These are phyloP conservation scores for Septoria petroselini DNA, from an alignment of 2,329 filamentous ascomycete species.

Conservation along the genomic window DNA sequence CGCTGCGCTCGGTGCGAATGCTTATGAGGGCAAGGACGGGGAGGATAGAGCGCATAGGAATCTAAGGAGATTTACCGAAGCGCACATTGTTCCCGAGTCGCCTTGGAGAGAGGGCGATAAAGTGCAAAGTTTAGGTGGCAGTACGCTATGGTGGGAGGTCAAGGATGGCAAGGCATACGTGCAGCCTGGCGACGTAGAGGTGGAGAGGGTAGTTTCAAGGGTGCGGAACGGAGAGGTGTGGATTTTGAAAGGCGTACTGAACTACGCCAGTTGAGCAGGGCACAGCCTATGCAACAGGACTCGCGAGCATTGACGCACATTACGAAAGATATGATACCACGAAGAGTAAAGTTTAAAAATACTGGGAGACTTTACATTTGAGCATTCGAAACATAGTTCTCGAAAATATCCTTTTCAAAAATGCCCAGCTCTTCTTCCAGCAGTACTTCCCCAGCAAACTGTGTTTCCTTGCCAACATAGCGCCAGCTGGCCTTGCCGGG, in stretches of 20 bases:
- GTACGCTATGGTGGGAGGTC: conserved; percentile 78
- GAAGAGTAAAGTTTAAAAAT: no score
- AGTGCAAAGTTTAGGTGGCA: conserved; percentile 64
- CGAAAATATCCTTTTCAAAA: conserved; percentile 18
- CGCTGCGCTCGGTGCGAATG: conserved; percentile 60
- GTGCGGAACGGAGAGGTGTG: conserved; percentile 89
- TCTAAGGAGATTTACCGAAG: conserved; percentile 75
- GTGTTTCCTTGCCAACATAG: conserved; percentile 17
- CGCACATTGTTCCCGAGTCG: conserved; percentile 71
- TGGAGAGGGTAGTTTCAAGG: conserved; percentile 68
- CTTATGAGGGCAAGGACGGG: conserved; percentile 73
- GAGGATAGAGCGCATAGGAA: conserved; percentile 74
- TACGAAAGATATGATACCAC: no score
- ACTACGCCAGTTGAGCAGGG: conserved; percentile 41
- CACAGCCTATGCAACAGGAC: not conserved
- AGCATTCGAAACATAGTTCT: conserved; percentile 8
- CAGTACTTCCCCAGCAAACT: conserved; percentile 11
- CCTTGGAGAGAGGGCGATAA: conserved; percentile 72
- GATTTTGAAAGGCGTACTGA: conserved; percentile 64
- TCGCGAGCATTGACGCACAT: no score
- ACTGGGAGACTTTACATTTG: no score
- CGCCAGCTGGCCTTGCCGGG: conserved; percentile 19
- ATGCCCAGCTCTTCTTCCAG: conserved; percentile 16
- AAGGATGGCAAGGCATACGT: conserved; percentile 64
- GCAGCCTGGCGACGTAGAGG: conserved; percentile 75